These are phyloP conservation scores for Pascua sp. DNA, from an alignment of 1,284 basidiomycete species.

Conservation along the genomic window DNA sequence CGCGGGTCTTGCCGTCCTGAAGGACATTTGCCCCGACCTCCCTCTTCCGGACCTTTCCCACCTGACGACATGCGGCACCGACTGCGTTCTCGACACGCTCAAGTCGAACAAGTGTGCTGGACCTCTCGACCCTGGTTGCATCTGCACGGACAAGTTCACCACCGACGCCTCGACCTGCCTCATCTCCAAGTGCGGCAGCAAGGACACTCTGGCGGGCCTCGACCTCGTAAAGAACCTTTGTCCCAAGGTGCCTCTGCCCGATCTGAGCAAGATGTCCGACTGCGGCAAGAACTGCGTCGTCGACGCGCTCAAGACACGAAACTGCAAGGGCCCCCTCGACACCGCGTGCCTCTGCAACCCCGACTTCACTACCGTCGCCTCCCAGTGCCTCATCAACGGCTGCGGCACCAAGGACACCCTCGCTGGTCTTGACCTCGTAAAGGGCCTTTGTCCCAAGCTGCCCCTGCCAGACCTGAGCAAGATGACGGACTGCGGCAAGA, in stretches of 20 bases:
- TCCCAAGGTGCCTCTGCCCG: not conserved
- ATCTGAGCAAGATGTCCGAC: slow-evolving; percentile 1
- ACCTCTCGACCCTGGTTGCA: slow-evolving; percentile 9
- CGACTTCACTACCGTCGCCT: not conserved
- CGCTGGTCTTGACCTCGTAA: not conserved
- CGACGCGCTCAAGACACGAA: not conserved
- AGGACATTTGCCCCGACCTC: slow-evolving; percentile 6
- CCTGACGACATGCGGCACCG: not conserved
- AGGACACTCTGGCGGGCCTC: not conserved
- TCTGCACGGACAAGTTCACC: slow-evolving; percentile 4
- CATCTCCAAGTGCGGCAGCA: not conserved
- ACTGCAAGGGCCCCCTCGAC: slow-evolving; percentile 7
- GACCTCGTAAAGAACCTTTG: not conserved
- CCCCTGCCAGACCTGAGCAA: slow-evolving; percentile 2
- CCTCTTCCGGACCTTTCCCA: slow-evolving; percentile 3
- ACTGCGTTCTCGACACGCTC: slow-evolving; percentile 1
- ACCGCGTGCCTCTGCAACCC: slow-evolving; percentile 5
- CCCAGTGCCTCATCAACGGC: not conserved
- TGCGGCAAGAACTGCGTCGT: slow-evolving; percentile 1
- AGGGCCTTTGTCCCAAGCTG: slow-evolving; percentile 6
- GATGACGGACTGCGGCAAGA: not conserved
- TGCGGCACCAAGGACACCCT: slow-evolving; percentile 2
- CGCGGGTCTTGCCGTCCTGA: slow-evolving; percentile 1
- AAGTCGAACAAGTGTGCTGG: not conserved
- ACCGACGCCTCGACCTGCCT: not conserved